Evolutionary conservation across 306 rosid species (phyloP).

Genomic region (Quercus alba): DNA sequence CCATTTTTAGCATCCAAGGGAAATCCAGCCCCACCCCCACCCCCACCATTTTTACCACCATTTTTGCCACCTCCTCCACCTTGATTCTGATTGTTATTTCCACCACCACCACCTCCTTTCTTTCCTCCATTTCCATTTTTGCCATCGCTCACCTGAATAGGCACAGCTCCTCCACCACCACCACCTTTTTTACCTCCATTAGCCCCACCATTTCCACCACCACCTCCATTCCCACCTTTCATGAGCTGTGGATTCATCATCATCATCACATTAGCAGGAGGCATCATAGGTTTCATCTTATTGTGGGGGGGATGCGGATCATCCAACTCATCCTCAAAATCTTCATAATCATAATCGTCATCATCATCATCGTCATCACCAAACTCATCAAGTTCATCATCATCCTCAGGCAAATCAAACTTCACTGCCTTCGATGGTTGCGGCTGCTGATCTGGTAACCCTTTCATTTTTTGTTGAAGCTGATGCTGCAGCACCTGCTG

Average conservation of each 20-base stretch:
- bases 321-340: slow-evolving; percentile 54
- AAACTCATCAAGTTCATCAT: slow-evolving; percentile 13
- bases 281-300: slow-evolving; percentile 44
- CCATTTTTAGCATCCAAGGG: slow-evolving; percentile 24
- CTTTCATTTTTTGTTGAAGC: too few species aligned
- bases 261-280: slow-evolving; percentile 35
- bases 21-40: slow-evolving; percentile 5
- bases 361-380: slow-evolving; percentile 26
- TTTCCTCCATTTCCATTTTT: slow-evolving; percentile 30
- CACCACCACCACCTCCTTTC: slow-evolving; percentile 26
- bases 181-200: neutral
- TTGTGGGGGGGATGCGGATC: slow-evolving; percentile 27
- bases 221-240: slow-evolving; percentile 28
- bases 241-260: slow-evolving; percentile 7
- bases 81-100: slow-evolving; percentile 27
- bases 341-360: slow-evolving; percentile 30
- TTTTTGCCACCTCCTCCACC: slow-evolving; percentile 31
- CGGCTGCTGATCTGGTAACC: too few species aligned
- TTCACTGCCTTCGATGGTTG: slow-evolving; percentile 40
- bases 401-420: slow-evolving; percentile 48
- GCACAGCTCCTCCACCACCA: slow-evolving; percentile 11
- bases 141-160: slow-evolving; percentile 22
- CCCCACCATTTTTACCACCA: slow-evolving; percentile 28
- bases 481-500: too few species aligned
- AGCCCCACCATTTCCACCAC: neutral